Base-by-base conservation (phyloP, 2,329 filamentous ascomycete species). In the Penicillium digitatum region DNA sequence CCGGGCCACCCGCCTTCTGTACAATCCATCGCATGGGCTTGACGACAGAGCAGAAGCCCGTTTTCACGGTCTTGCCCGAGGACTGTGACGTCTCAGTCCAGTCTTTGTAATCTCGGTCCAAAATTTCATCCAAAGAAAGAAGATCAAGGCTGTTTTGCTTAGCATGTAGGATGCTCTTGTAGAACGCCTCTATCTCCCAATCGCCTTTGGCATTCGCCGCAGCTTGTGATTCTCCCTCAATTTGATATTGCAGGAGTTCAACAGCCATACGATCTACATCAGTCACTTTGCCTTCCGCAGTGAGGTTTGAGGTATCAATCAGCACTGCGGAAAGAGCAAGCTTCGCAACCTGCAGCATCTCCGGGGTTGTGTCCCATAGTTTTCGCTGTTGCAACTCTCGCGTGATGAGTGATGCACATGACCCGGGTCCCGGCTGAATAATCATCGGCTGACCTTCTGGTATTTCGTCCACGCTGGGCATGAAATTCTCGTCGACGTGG, bases 101-200 rank as follows among this genome's bases (percentile, higher is more conserved):
- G 48, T 81, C 74, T 68, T 87, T 87, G 65, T 85, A 87, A 66
- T 87, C 84, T 57, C 85, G 82, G 37, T 79, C 76, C 54, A 87
- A 68, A 20, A 85, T 79, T 62, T 86, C 84, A 3, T 77, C 68
- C 56, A 84, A 65, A 11, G 72, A 76, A 24, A 87, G 68, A 2
- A 76, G 68, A 38, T 79, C 78, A 35, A 87, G 66, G 40, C 74
- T 80, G 55, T 84, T 76, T 43, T 76, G 73, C 68, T 86, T 86
- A 3, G 83, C 80, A 20, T 74, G 62, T 26, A 78, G 73, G 32
- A 86, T 76, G 50, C 78, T 69, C 1, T 74, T 56, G 67, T 80
- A 85, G 65, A 85, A 84, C 7, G 59, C 61, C 11, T 74, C 69
- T 26, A 79, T 71, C 51, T 81, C 71, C 69, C 79, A 84, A 67